These are phyloP conservation scores for Candida vaughaniae DNA, from an alignment of 805 yeast genomes.

Conservation along the genomic window DNA sequence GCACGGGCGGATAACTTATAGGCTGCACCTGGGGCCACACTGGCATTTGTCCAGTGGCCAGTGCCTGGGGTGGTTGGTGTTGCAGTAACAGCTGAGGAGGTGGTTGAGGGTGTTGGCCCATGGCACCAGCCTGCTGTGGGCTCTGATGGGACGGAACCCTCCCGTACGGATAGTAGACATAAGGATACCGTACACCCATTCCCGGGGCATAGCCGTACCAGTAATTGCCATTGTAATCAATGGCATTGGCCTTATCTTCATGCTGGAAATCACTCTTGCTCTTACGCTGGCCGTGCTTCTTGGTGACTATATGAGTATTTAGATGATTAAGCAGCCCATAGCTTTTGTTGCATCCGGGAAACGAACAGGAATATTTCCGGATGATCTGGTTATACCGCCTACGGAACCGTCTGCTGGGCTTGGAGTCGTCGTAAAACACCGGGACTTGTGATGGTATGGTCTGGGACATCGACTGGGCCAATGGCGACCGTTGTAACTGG, in stretches of 20 bases:
- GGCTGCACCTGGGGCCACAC: background rate
- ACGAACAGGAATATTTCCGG: constrained; percentile 33
- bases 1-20: background rate
- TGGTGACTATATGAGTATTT: constrained; percentile 45
- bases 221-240: constrained; percentile 18
- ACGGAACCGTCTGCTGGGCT: constrained; percentile 34
- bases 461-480: too few relatives aligned
- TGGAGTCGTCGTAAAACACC: constrained; percentile 8
- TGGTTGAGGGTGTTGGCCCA: background rate
- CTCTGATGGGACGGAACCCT: constrained; percentile 4
- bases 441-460: too few relatives aligned
- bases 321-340: constrained; percentile 44
- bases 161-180: constrained; percentile 7
- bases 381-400: constrained; percentile 37
- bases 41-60: background rate
- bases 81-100: background rate
- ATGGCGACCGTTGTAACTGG: too few relatives aligned
- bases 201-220: constrained; percentile 17
- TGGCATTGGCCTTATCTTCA: constrained; percentile 12
- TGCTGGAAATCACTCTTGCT: constrained; percentile 40
- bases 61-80: background rate
- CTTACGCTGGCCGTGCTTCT: constrained; percentile 44
- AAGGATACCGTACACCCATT: constrained; percentile 7
- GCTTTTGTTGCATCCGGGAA: constrained; percentile 40
- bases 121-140: background rate